phyloP scores from a whole-genome alignment of 2,329 filamentous ascomycete species.

The Tolypocladium ovalisporum region DNA sequence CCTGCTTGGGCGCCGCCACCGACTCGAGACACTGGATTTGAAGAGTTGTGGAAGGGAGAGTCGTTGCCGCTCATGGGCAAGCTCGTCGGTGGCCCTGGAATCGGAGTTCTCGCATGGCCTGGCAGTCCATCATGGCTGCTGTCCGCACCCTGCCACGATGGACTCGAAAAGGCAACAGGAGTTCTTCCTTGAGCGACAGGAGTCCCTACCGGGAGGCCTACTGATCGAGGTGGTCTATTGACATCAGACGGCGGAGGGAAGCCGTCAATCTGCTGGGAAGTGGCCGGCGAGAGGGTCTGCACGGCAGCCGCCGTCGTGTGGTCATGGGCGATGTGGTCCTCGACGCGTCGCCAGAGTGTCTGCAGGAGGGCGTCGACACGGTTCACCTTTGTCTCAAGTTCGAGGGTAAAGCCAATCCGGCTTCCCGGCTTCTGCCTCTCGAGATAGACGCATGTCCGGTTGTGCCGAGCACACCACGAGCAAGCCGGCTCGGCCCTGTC shows the following conservation, averaged over 20 bases:
- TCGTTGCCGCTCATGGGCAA: not conserved
- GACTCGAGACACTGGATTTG: not conserved
- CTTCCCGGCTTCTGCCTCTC: constrained; percentile 61
- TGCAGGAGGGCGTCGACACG: constrained; percentile 37
- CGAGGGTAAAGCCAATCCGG: constrained; percentile 49
- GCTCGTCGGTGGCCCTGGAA: not conserved
- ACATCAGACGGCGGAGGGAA: constrained; percentile 11
- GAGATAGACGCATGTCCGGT: constrained; percentile 55
- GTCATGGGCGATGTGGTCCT: constrained; percentile 28
- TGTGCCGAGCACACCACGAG: constrained; percentile 60
- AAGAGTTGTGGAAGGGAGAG: not conserved
- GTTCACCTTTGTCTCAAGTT: constrained; percentile 45
- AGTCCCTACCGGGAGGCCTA: constrained; percentile 7
- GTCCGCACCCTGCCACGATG: constrained; percentile 13
- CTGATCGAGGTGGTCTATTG: constrained; percentile 7
- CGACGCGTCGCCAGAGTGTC: constrained; percentile 28
- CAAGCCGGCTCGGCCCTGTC: constrained; percentile 50
- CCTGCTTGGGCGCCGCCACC: constrained; percentile 8
- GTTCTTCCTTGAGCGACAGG: constrained; percentile 22
- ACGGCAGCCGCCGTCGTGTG: constrained; percentile 12
- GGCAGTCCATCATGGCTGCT: constrained; percentile 17
- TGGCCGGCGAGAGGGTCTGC: constrained; percentile 19
- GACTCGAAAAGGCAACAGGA: constrained; percentile 25
- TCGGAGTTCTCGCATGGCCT: constrained; percentile 4
- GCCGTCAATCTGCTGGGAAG: constrained; percentile 15